Percentiles rank a stretch among this genome's conserved stretches.
Evolutionary conservation across 306 rosid species (phyloP).

Genomic region (Quercus aquifolioides): DNA sequence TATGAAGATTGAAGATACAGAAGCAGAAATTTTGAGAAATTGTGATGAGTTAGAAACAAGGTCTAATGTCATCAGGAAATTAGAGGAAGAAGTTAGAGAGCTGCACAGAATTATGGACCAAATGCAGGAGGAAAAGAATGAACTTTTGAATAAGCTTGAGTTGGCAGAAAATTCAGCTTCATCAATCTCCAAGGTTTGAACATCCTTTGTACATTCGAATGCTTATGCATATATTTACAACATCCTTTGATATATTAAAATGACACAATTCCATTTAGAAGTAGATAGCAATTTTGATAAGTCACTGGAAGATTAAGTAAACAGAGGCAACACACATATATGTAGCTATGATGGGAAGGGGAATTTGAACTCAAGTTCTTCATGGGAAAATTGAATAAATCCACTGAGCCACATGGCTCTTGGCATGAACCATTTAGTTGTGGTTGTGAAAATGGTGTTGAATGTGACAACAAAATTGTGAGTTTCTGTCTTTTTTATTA

Average conservation of each 20-base stretch:
- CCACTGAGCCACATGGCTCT: too few relatives aligned
- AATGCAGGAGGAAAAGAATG: constrained; percentile 47
- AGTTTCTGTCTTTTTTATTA: background rate
- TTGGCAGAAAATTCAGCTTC: constrained; percentile 34
- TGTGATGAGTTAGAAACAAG: constrained; percentile 38
- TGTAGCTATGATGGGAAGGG: too few relatives aligned
- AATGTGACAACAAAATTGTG: background rate
- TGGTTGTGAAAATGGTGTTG: background rate
- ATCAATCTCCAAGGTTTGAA: constrained; percentile 34
- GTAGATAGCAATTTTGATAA: too few relatives aligned
- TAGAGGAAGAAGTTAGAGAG: constrained; percentile 51
- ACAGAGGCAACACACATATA: too few relatives aligned
- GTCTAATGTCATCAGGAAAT: constrained; percentile 21
- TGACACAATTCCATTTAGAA: too few relatives aligned
- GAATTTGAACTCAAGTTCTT: too few relatives aligned
- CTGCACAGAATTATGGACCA: constrained; percentile 34
- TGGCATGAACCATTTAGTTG: background rate
- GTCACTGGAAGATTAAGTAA: too few relatives aligned
- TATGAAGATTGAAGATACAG: constrained; percentile 45
- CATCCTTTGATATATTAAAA: background rate
- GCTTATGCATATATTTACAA: background rate
- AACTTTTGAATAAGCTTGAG: constrained; percentile 39
- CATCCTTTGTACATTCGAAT: background rate
- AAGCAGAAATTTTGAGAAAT: constrained; percentile 41
- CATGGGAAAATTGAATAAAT: too few relatives aligned